Percentiles rank a stretch among this genome's conserved stretches.
These are phyloP conservation scores for Cytospora schulzeri DNA, from an alignment of 2,329 filamentous ascomycete species.

Conservation along the genomic window DNA sequence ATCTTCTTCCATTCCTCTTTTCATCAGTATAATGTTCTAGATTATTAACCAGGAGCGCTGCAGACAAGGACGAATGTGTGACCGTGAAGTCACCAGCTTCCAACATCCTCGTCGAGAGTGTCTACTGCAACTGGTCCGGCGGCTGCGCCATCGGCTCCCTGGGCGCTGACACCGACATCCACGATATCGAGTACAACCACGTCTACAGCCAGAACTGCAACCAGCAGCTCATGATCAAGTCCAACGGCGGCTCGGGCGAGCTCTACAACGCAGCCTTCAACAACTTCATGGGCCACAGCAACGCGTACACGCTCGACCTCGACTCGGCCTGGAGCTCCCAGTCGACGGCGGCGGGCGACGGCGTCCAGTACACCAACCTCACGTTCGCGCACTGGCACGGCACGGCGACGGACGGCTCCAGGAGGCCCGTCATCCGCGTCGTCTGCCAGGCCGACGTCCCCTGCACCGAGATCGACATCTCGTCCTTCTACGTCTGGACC, in stretches of 20 bases:
- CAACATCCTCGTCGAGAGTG: constrained; percentile 58
- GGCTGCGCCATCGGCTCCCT: constrained; percentile 60
- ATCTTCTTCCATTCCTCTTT: neutral
- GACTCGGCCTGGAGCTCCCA: constrained; percentile 51
- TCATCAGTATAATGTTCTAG: neutral
- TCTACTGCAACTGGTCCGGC: constrained; percentile 63
- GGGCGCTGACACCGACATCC: constrained; percentile 48
- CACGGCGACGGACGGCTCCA: constrained; percentile 49
- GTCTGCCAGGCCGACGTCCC: constrained; percentile 52
- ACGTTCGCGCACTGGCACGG: constrained; percentile 60
- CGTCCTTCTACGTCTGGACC: constrained; percentile 56
- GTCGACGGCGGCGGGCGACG: constrained; percentile 43
- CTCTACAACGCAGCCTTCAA: constrained; percentile 54
- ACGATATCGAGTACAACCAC: constrained; percentile 56
- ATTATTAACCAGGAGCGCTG: neutral
- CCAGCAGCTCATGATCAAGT: constrained; percentile 67
- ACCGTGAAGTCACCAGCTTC: constrained; percentile 45
- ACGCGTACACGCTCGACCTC: constrained; percentile 61
- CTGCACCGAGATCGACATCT: constrained; percentile 54
- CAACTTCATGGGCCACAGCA: constrained; percentile 62
- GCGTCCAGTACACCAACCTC: constrained; percentile 56
- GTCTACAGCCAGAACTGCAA: constrained; percentile 62
- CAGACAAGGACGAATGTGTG: constrained; percentile 57
- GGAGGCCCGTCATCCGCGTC: constrained; percentile 56
- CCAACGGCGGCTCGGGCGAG: constrained; percentile 57